Base-by-base conservation (phyloP, 768 basidiomycete genomes). In the Mycena floridula region DNA sequence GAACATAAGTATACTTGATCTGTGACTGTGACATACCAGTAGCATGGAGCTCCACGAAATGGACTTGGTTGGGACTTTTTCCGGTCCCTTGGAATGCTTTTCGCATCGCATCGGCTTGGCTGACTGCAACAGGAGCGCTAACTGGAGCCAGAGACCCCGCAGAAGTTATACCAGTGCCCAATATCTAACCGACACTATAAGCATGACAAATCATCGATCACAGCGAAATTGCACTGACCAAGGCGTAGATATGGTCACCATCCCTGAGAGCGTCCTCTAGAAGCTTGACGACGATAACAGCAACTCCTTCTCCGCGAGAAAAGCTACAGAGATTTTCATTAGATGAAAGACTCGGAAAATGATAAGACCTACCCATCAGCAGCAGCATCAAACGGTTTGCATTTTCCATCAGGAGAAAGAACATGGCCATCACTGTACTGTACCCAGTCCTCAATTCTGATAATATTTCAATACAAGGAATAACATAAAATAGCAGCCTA, bases 21-120 rank as follows among this genome's bases (percentile, higher is more conserved):
- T n/a, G n/a, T n/a, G n/a, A n/a, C n/a, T n/a, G n/a, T n/a, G n/a
- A n/a, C 32, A 35, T 36, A 58, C 71, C 74, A n/a, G 76, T 76
- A 16, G 70, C 73, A 45, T 78, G 76, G 9, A 72, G 48, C 50
- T 77, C 76, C 0, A 77, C 61, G 48, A 62, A 77, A 46, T 75
- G 74, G 3, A 70, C 69, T 21, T 76, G 72, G 1, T 44, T 45
- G 2, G 70, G 69, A 15, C 40, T 42, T 21, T 60, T 55, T 1
- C 58, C 54, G 3, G 63, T 61, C 5, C 55, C 50, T 12, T 51
- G 32, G 50, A 61, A 74, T 2, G 69, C 70, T 16, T 53, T 52
- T 2, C 41, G 47, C 62, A 73, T 73, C 3, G 67, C 65, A 22
- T 61, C 55, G 16, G 51, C 56, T 44, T 71, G 70, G 5, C 66